Evolutionary conservation across 139 green algal species (phyloP), one percentile per base, ranked within the genome.

Genomic region (Prasinococcaceae sp.): DNA sequence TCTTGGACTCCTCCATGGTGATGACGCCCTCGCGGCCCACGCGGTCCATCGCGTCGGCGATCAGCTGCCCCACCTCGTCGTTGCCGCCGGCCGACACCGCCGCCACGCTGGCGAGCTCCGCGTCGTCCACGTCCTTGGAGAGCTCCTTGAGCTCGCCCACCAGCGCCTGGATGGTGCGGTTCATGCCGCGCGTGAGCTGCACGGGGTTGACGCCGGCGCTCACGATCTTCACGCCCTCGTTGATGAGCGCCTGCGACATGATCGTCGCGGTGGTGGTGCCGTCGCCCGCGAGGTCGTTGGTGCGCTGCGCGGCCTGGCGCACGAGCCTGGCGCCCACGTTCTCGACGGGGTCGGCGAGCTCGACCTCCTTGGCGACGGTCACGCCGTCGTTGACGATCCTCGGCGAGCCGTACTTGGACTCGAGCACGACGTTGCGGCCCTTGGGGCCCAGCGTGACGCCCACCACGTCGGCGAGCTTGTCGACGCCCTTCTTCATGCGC

Each of bases 361-460:
- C 90, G 19, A 99, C 60, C 57, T 76, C 68, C 65, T 75, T 78
- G 10, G 69, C 69, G 25, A 78, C 69, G 22, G 66, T 78, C 19
- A 98, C 92, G 51, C 92, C 92, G 66, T 99, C 92, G 62, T 99
- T 99, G 19, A 99, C 90, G 48, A 99, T 97, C 71, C 93, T 92
- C 28, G 92, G 92, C 19, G 85, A 93, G 46, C 92, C 92, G 41
- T 92, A 99, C 78, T 97, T 98, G 72, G 78, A 88, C 79, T 99
- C 92, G 16, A 99, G 79, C 50, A 99, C 92, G 22, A 99, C 92
- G 58, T 99, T 99, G 57, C 92, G 84, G 3, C 90, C 61, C 82
- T 99, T 99, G 62, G 92, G 92, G 5, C 92, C 92, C 33, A 99
- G 82, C n/a, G 92, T 99, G 6, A 99, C 90, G 49, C 92, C 92